These are phyloP conservation scores for Candida corydali DNA, from an alignment of 805 yeast species.

Conservation along the genomic window DNA sequence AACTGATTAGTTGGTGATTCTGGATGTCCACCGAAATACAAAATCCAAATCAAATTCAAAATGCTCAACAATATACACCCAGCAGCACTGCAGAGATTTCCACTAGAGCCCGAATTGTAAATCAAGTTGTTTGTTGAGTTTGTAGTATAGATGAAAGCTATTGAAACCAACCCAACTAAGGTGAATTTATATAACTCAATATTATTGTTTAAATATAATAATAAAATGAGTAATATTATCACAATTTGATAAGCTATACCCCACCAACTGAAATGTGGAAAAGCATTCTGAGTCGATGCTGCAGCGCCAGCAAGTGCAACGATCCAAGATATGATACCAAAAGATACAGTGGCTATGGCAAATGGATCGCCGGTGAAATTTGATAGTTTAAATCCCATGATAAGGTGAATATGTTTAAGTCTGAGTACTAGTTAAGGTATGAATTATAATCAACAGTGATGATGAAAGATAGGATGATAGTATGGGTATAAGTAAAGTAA, in stretches of 20 bases:
- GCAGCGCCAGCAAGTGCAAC: slow-evolving; percentile 86
- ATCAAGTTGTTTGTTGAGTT: slow-evolving; percentile 79
- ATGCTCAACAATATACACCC: slow-evolving; percentile 84
- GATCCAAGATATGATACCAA: slow-evolving; percentile 78
- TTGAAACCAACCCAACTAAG: slow-evolving; percentile 52
- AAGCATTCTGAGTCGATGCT: slow-evolving; percentile 29
- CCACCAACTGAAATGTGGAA: slow-evolving; percentile 96
- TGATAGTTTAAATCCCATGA: slow-evolving; percentile 38
- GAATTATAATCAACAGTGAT: too few relatives aligned
- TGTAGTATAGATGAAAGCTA: slow-evolving; percentile 80
- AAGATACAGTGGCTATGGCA: slow-evolving; percentile 74
- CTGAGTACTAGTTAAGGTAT: too few relatives aligned
- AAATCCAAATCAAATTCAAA: slow-evolving; percentile 78
- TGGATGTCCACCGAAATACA: slow-evolving; percentile 87
- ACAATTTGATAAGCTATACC: slow-evolving; percentile 77
- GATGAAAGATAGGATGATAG: too few relatives aligned
- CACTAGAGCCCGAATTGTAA: slow-evolving; percentile 54
- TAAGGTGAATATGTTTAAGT: too few relatives aligned
- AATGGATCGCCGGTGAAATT: slow-evolving; percentile 80
- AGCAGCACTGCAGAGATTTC: slow-evolving; percentile 83
- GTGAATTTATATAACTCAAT: slow-evolving; percentile 66
- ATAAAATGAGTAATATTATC: slow-evolving; percentile 46
- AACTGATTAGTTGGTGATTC: slow-evolving; percentile 82
- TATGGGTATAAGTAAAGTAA: too few relatives aligned
- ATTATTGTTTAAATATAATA: slow-evolving; percentile 55